Conservation (phyloP, 352 stramenopile species). For the Globisporangium canariense region DNA sequence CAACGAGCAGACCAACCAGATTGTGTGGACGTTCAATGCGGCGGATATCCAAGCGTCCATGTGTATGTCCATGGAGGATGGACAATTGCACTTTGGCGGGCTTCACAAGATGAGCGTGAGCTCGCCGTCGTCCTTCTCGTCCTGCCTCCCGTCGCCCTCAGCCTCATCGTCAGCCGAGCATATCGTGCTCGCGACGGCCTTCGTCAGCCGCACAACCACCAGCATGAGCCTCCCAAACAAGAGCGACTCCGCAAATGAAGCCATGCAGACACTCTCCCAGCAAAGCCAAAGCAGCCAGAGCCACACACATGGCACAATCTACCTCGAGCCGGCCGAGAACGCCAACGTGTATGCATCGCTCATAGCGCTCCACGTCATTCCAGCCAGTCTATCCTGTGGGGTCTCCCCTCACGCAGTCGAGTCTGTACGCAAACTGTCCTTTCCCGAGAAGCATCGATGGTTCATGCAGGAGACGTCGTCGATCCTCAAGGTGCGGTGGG, state of each 20-base stretch:
- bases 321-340: conserved; percentile 25
- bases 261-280: not conserved
- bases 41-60: not conserved
- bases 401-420: conserved; percentile 32
- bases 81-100: not conserved
- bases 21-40: conserved; percentile 29
- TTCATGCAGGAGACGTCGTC: conserved; percentile 48
- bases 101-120: conserved; percentile 11
- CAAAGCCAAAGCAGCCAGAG: conserved; percentile 5
- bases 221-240: not conserved
- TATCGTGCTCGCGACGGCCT: conserved; percentile 33
- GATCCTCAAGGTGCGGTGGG: conserved; percentile 39
- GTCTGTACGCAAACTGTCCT: conserved; percentile 33
- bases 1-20: conserved; percentile 17
- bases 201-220: conserved; percentile 29
- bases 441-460: conserved; percentile 54
- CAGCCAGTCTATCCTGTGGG: conserved; percentile 14
- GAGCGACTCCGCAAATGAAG: conserved; percentile 5
- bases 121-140: conserved; percentile 14
- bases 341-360: conserved; percentile 30
- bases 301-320: conserved; percentile 23
- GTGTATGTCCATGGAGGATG: not conserved
- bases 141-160: not conserved
- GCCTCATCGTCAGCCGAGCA: conserved; percentile 14
- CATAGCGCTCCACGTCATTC: conserved; percentile 16